Evolutionary conservation across 345 rosid genomes (phyloP).

Genomic region (Geranium rotundifolium): DNA sequence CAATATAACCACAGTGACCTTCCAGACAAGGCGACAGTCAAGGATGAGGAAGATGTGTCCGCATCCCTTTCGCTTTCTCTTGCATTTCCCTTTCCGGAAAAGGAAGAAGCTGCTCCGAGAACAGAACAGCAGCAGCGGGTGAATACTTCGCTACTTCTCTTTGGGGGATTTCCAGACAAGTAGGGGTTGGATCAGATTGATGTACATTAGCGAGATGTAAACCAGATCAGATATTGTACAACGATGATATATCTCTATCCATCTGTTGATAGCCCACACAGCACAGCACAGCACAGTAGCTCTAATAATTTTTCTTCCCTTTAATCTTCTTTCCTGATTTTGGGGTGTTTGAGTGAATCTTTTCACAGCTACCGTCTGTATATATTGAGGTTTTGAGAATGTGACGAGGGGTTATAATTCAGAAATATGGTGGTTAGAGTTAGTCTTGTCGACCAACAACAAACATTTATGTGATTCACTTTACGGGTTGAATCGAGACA

Average conservation of each 20-base stretch:
- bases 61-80: slow-evolving; percentile 84
- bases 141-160: slow-evolving; percentile 64
- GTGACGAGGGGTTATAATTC: too few species aligned
- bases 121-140: slow-evolving; percentile 50
- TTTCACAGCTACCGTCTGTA: too few species aligned
- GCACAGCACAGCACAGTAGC: too few species aligned
- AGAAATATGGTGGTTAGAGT: too few species aligned
- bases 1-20: not conserved
- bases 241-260: slow-evolving; percentile 15
- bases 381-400: too few species aligned
- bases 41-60: slow-evolving; percentile 45
- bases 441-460: too few species aligned
- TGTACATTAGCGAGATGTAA: slow-evolving; percentile 28
- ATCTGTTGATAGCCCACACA: slow-evolving; percentile 39
- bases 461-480: too few species aligned
- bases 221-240: slow-evolving; percentile 15
- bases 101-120: slow-evolving; percentile 38
- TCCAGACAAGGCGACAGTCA: slow-evolving; percentile 19
- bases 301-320: too few species aligned
- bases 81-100: slow-evolving; percentile 56
- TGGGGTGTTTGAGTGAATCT: too few species aligned
- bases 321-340: too few species aligned
- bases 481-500: too few species aligned
- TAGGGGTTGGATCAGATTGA: slow-evolving; percentile 16
- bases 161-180: slow-evolving; percentile 42